Evolutionary conservation across 31 red algal genomes (phyloP).

Genomic region (Porphyra umbilicalis): DNA sequence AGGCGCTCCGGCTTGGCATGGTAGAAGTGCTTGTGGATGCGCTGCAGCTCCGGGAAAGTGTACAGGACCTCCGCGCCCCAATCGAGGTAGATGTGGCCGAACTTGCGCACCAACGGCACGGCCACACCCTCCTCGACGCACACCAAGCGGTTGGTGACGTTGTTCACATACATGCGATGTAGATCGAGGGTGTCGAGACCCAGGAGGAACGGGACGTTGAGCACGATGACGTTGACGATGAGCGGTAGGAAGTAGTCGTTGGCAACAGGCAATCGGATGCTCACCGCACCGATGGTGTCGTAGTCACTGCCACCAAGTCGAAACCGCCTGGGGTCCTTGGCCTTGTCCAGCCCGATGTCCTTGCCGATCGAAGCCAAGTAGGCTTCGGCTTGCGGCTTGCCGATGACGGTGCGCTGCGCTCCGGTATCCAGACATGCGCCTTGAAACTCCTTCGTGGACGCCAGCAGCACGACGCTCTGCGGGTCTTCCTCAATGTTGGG

Average conservation of each 20-base stretch:
- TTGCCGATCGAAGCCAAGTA: background rate
- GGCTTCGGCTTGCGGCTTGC: slow-evolving; percentile 1
- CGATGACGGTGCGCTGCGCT: background rate
- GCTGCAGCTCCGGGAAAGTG: background rate
- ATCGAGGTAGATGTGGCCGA: slow-evolving; percentile 10
- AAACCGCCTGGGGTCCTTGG: background rate
- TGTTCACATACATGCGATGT: background rate
- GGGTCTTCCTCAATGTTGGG: too few relatives aligned
- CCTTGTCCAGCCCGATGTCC: background rate
- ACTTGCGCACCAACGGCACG: background rate
- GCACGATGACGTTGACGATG: slow-evolving; percentile 3
- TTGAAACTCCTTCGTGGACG: background rate
- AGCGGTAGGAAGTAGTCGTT: background rate
- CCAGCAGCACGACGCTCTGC: too few relatives aligned
- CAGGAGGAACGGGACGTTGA: slow-evolving; percentile 6
- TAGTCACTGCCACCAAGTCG: background rate
- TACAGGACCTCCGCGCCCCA: slow-evolving; percentile 5
- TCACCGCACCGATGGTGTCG: background rate
- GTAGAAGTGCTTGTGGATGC: too few relatives aligned
- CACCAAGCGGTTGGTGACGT: background rate
- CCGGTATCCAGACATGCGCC: slow-evolving; percentile 11
- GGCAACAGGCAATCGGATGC: slow-evolving; percentile 1
- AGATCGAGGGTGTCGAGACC: background rate
- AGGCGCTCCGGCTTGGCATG: too few relatives aligned
- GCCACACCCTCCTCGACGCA: slow-evolving; percentile 1